A percentile compares a stretch with the other conserved stretches of the same genome.
Evolutionary conservation across 306 rosid genomes (phyloP).

Genomic region (Potentilla sterilis): DNA sequence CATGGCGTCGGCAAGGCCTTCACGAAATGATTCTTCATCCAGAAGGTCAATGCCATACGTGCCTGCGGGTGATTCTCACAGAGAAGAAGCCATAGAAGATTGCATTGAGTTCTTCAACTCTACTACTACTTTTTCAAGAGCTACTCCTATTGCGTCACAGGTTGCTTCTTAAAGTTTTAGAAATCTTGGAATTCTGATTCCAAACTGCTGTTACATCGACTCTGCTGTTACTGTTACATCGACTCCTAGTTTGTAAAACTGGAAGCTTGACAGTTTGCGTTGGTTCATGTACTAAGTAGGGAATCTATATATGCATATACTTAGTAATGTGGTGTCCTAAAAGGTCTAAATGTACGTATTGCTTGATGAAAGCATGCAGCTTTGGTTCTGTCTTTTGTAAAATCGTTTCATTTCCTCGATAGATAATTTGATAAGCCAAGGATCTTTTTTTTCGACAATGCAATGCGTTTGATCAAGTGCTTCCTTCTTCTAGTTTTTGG

Average conservation of each 20-base stretch:
- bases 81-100: constrained; percentile 76
- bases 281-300: background rate
- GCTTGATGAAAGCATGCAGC: background rate
- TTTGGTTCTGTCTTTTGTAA: background rate
- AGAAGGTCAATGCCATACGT: constrained; percentile 47
- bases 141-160: constrained; percentile 41
- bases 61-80: constrained; percentile 48
- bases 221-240: background rate
- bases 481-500: constrained; percentile 8
- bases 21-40: background rate
- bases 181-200: background rate
- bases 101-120: constrained; percentile 85
- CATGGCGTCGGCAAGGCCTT: constrained; percentile 32
- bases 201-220: background rate
- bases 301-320: background rate
- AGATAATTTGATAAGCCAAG: background rate
- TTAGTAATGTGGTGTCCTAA: background rate
- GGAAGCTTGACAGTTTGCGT: background rate
- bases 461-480: background rate
- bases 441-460: background rate
- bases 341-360: background rate
- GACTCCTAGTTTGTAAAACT: background rate
- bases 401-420: background rate
- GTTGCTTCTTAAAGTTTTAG: constrained; percentile 17
- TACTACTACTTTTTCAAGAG: constrained; percentile 52